Evolutionary conservation across 768 basidiomycete genomes (phyloP), one percentile per base, ranked within the genome.

Genomic region (Clavulina sp.): DNA sequence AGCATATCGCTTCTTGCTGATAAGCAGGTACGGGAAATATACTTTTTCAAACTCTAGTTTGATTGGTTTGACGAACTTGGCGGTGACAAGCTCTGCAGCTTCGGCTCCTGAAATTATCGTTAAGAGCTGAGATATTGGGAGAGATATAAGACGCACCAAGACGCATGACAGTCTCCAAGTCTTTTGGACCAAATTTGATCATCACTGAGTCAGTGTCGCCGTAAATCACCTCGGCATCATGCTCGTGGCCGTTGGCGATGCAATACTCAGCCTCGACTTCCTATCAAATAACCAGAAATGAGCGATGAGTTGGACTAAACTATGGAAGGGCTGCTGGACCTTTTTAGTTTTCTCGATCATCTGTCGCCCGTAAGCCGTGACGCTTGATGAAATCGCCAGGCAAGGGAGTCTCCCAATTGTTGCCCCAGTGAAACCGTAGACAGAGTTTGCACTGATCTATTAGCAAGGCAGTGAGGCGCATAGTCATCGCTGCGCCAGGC

Each of bases 131-230:
- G 26, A n/a, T 28, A 9, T 31, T 52, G 26, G 24, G 13, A 13
- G 33, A 13, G 1, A 4, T 13, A 16, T 4, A 33, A 38, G 4
- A 60, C 75, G 31, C 60, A 84, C 93, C 93, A 16, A 97, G 69
- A 31, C 76, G 73, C 95, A 99, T 99, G 48, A 93, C 91, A 4
- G 73, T 73, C 38, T 73, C 70, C 29, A 99, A 69, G 59, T 99
- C 91, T 3, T 74, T 78, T 41, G 87, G 87, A 3, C 95, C 95
- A 56, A 99, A 99, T 58, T 77, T 81, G 46, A 97, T 85, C 95
- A 97, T 99, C 61, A 99, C 92, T 0, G 95, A 99, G 68, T 99
- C 95, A 2, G 95, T 97, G 64, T 99, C 95, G 57, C 95, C 95
- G 57, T 99, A 99, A 57, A 99, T 87, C 62, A 99, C 86, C 60